These are phyloP conservation scores for Podospora sp. DNA, from an alignment of 495 filamentous ascomycete genomes.

Conservation along the genomic window DNA sequence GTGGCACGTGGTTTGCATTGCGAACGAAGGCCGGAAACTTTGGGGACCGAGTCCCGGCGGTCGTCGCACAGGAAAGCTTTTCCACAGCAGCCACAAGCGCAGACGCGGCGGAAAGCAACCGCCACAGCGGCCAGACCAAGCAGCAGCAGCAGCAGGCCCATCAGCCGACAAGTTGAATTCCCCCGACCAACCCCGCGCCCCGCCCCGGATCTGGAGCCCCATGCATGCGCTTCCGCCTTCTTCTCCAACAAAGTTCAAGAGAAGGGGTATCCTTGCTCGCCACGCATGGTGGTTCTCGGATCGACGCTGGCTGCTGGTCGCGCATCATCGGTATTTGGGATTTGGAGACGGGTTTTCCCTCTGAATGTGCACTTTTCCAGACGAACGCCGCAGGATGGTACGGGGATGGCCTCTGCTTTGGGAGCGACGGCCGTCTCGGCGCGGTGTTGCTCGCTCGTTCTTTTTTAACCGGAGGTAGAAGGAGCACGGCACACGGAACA, in stretches of 20 bases:
- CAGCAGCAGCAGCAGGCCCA: too few relatives aligned
- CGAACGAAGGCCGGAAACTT: background rate
- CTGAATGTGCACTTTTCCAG: background rate
- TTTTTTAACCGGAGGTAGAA: background rate
- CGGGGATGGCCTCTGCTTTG: background rate
- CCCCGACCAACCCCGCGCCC: background rate
- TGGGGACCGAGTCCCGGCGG: background rate
- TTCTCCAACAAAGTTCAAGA: background rate
- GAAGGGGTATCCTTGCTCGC: background rate
- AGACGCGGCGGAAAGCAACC: too few relatives aligned
- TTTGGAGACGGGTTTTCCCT: background rate
- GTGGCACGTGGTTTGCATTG: background rate
- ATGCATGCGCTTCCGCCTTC: background rate
- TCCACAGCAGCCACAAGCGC: too few relatives aligned
- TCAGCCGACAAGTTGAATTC: background rate
- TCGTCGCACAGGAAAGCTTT: background rate
- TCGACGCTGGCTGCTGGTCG: background rate
- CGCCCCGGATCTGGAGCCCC: background rate
- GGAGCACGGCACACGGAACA: too few relatives aligned
- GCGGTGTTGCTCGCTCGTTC: background rate
- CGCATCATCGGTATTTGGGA: background rate
- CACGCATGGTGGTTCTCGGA: background rate
- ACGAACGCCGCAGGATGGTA: background rate
- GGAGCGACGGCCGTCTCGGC: background rate
- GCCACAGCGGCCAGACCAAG: background rate